Evolutionary conservation across 331 rosid species (phyloP).

Genomic region (Spiraea crenata): DNA sequence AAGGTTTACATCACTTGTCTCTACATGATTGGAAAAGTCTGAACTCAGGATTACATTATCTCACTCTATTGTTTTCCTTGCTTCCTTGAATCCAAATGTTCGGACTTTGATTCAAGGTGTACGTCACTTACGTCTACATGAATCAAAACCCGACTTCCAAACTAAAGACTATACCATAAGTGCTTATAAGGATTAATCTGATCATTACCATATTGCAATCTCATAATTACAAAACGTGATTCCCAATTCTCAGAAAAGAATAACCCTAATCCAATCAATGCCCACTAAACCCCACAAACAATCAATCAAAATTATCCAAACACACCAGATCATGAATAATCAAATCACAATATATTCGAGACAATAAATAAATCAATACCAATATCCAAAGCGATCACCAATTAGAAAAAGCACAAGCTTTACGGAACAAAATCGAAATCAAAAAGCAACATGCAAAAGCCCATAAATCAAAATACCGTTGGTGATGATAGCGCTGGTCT

Average conservation of each 20-base stretch:
- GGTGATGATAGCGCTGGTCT: slow-evolving; percentile 97
- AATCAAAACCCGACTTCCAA: too few relatives aligned
- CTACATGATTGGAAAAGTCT: too few relatives aligned
- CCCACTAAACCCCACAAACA: background rate
- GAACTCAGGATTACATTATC: too few relatives aligned
- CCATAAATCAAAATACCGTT: slow-evolving; percentile 48
- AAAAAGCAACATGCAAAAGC: background rate
- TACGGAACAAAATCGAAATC: background rate
- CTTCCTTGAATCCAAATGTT: too few relatives aligned
- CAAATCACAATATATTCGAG: background rate
- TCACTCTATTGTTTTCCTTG: too few relatives aligned
- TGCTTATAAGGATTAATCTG: background rate
- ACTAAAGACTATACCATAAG: background rate
- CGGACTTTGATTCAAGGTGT: too few relatives aligned
- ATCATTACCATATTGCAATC: background rate
- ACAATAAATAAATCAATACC: background rate
- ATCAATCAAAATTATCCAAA: background rate
- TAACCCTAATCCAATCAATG: slow-evolving; percentile 13
- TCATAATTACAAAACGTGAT: background rate
- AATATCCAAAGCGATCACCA: background rate
- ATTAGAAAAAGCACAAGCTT: background rate
- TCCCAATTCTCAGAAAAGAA: background rate
- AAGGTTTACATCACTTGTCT: too few relatives aligned
- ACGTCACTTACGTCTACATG: too few relatives aligned
- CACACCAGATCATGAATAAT: background rate